Evolutionary conservation across 441 rosid species (phyloP), one percentile per base, ranked within the genome.

Genomic region (Sinapis alba): DNA sequence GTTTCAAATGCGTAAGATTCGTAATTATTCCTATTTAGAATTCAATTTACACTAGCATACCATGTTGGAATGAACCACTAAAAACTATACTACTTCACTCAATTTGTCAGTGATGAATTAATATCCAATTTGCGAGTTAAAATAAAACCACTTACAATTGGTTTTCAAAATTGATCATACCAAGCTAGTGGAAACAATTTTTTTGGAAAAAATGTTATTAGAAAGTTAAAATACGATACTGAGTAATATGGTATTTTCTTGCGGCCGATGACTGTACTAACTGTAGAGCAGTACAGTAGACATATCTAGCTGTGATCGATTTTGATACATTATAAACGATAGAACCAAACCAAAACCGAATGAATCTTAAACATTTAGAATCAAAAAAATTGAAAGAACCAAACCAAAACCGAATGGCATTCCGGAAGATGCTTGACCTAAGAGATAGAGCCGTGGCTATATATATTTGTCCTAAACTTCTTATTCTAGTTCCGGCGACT

Each of bases 1-100:
- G n/a, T 38, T 38, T 38, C 6, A 38, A 38, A 38, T 38, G 56
- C 56, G 5, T 19, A 41, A 41, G 21, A 7, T 62, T 65, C 59
- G 58, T 73, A 32, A 21, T 59, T 59, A 10, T 12, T 16, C 68
- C 58, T 58, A n/a, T 59, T 45, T 59, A 47, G 61, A 32, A 16
- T 66, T 24, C 62, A 74, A 12, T 9, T 74, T 73, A 13, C 45
- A 27, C 6, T n/a, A 57, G 32, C 7, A 53, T 20, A 51, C 43
- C 50, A 51, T 62, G 24, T 63, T 38, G 45, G 45, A 38, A 38
- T 11, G 1, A 38, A 38, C 45, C 45, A 10, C 12, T 11, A 38
- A 38, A 12, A 38, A 11, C 28, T 12, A 12, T 11, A 38, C 45
- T 38, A 38, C 45, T 38, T 38, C 45, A 38, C n/a, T 38, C 45